A percentile compares a stretch with the other conserved stretches of the same genome.
Evolutionary conservation across 352 stramenopile species (phyloP).

Genomic region (Pythium dissimile): DNA sequence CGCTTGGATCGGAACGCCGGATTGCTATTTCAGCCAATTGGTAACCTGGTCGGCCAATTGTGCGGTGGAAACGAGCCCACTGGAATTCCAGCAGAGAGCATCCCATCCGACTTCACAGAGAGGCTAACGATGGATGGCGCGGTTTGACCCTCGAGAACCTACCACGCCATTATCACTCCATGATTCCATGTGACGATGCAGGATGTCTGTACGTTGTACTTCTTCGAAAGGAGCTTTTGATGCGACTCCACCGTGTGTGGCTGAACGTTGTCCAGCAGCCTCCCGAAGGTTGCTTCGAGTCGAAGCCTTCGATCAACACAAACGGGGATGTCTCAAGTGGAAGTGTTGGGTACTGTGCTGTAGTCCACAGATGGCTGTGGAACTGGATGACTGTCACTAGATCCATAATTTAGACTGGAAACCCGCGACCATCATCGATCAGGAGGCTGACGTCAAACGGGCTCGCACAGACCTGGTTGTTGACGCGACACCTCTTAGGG

Average conservation of each 20-base stretch:
- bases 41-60: background rate
- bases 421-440: constrained; percentile 4
- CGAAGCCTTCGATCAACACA: too few relatives aligned
- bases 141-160: background rate
- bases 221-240: too few relatives aligned
- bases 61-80: constrained; percentile 16
- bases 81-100: constrained; percentile 5
- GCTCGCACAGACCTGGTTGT: background rate
- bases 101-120: constrained; percentile 4
- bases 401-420: too few relatives aligned
- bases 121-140: too few relatives aligned
- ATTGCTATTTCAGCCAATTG: constrained; percentile 18
- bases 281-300: too few relatives aligned
- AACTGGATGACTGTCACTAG: constrained; percentile 9
- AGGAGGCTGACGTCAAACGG: constrained; percentile 23
- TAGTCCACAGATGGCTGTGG: background rate
- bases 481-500: constrained; percentile 8
- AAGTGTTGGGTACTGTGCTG: too few relatives aligned
- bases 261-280: too few relatives aligned
- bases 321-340: constrained; percentile 7
- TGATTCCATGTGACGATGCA: too few relatives aligned
- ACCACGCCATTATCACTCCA: too few relatives aligned
- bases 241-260: too few relatives aligned
- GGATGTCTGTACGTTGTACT: too few relatives aligned
- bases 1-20: constrained; percentile 10